Conservation (phyloP, 2,329 filamentous ascomycete genomes). For the Parastagonospora nodorum region DNA sequence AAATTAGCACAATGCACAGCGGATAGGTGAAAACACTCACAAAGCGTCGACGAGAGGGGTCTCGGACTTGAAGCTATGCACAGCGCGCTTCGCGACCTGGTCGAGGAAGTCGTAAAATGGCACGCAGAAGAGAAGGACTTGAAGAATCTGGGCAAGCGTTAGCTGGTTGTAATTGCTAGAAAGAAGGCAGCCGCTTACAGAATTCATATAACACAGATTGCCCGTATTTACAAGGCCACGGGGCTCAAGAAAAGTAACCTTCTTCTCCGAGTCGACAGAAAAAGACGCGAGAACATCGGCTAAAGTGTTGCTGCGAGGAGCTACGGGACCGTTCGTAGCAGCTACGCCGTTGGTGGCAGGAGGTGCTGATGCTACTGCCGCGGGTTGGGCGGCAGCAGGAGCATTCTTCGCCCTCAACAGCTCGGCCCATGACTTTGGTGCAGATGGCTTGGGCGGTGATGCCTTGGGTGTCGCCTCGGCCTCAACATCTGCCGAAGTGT, state of each 20-base stretch:
- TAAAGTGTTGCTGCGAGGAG: slow-evolving; percentile 65
- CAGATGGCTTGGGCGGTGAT: slow-evolving; percentile 54
- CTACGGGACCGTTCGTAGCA: slow-evolving; percentile 49
- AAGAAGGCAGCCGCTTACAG: slow-evolving; percentile 64
- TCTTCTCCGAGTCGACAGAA: slow-evolving; percentile 66
- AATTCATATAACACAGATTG: slow-evolving; percentile 99
- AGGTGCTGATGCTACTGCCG: slow-evolving; percentile 6
- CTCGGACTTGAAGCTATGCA: slow-evolving; percentile 92
- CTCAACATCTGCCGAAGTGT: slow-evolving; percentile 7
- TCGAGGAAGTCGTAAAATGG: slow-evolving; percentile 96
- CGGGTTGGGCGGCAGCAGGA: slow-evolving; percentile 29
- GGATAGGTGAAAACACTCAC: slow-evolving; percentile 57
- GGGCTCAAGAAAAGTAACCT: slow-evolving; percentile 84
- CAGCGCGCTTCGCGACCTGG: slow-evolving; percentile 79
- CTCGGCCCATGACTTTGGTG: slow-evolving; percentile 69
- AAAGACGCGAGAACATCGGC: slow-evolving; percentile 79
- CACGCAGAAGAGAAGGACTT: slow-evolving; percentile 90
- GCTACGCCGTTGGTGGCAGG: slow-evolving; percentile 32
- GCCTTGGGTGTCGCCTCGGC: slow-evolving; percentile 47
- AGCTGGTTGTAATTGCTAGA: slow-evolving; percentile 18
- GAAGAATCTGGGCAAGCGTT: slow-evolving; percentile 71
- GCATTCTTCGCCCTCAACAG: slow-evolving; percentile 62
- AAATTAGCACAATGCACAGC: background rate
- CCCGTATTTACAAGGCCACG: slow-evolving; percentile 94
- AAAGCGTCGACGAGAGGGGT: slow-evolving; percentile 93